These are phyloP conservation scores for Parascedosporium putredinis DNA, from an alignment of 2,329 filamentous ascomycete species.

Conservation along the genomic window DNA sequence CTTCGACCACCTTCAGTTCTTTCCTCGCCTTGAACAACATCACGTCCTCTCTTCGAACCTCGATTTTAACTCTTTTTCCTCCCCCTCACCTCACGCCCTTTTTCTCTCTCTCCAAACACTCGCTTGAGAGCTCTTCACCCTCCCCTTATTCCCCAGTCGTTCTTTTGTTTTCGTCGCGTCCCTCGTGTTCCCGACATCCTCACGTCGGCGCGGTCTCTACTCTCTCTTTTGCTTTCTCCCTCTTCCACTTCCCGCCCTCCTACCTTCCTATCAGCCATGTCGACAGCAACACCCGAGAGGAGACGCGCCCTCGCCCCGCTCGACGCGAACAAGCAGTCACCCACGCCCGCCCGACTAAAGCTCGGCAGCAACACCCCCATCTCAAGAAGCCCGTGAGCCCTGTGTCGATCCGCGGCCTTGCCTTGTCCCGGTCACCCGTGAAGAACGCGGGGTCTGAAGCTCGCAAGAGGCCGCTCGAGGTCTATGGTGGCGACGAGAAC, in stretches of 20 bases:
- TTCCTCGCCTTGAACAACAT: not conserved
- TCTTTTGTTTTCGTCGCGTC: too few relatives aligned
- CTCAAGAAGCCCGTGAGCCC: constrained; percentile 4
- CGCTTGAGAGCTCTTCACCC: too few relatives aligned
- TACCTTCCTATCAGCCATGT: not conserved
- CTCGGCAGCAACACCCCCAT: constrained; percentile 7
- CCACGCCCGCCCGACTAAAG: constrained; percentile 9
- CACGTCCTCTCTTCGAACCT: constrained; percentile 1
- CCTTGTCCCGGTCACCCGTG: constrained; percentile 4
- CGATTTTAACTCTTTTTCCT: not conserved
- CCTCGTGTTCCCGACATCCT: not conserved
- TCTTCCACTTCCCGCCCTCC: not conserved
- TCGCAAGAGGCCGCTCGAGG: constrained; percentile 5
- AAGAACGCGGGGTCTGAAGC: constrained; percentile 3
- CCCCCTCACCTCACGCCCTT: too few relatives aligned
- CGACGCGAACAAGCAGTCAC: constrained; percentile 11
- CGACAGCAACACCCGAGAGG: constrained; percentile 10
- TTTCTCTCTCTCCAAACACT: not conserved
- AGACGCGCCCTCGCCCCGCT: constrained; percentile 12
- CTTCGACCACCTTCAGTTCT: not conserved
- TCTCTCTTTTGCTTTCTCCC: not conserved
- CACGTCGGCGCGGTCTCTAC: not conserved
- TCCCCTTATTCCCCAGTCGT: too few relatives aligned
- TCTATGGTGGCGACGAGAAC: constrained; percentile 3
- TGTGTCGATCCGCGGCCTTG: not conserved